These are phyloP conservation scores for Sonneratia caseolaris DNA, from an alignment of 345 rosid genomes.

Conservation along the genomic window DNA sequence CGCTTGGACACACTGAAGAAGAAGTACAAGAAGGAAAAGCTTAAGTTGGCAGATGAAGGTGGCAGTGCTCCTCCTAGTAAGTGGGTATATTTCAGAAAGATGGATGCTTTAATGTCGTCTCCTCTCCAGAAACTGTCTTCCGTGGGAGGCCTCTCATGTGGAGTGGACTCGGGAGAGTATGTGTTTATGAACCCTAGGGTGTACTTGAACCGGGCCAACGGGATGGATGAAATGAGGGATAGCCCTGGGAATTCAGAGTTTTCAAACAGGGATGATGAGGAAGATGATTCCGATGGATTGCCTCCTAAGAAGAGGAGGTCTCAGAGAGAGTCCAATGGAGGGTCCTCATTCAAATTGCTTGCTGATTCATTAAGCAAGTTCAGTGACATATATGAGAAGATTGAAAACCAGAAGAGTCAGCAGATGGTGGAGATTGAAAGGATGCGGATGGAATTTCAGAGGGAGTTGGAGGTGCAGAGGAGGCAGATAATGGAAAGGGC, in stretches of 20 bases:
- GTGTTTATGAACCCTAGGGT: slow-evolving; percentile 63
- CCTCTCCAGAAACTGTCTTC: slow-evolving; percentile 42
- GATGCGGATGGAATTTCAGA: slow-evolving; percentile 88
- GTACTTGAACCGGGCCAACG: slow-evolving; percentile 60
- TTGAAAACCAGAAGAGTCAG: slow-evolving; percentile 67
- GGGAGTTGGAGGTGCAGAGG: slow-evolving; percentile 85
- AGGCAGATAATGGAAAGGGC: slow-evolving; percentile 79
- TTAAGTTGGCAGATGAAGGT: slow-evolving; percentile 26
- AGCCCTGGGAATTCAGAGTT: slow-evolving; percentile 76
- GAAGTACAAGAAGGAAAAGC: slow-evolving; percentile 88
- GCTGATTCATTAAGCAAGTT: slow-evolving; percentile 81
- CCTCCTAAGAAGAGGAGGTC: slow-evolving; percentile 56
- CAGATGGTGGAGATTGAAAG: slow-evolving; percentile 87
- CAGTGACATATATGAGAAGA: slow-evolving; percentile 80
- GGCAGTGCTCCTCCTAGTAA: slow-evolving; percentile 38
- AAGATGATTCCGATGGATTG: slow-evolving; percentile 53
- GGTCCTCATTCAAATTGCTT: slow-evolving; percentile 55
- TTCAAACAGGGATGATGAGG: slow-evolving; percentile 34
- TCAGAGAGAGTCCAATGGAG: slow-evolving; percentile 44
- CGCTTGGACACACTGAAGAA: slow-evolving; percentile 85
- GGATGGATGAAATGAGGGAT: slow-evolving; percentile 85
- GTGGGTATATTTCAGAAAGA: slow-evolving; percentile 75
- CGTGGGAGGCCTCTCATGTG: slow-evolving; percentile 62
- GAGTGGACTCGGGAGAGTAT: slow-evolving; percentile 80
- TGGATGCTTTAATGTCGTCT: slow-evolving; percentile 69